Base-by-base conservation (phyloP, 2,329 filamentous ascomycete genomes). In the Colletotrichum gloeosporioides region DNA sequence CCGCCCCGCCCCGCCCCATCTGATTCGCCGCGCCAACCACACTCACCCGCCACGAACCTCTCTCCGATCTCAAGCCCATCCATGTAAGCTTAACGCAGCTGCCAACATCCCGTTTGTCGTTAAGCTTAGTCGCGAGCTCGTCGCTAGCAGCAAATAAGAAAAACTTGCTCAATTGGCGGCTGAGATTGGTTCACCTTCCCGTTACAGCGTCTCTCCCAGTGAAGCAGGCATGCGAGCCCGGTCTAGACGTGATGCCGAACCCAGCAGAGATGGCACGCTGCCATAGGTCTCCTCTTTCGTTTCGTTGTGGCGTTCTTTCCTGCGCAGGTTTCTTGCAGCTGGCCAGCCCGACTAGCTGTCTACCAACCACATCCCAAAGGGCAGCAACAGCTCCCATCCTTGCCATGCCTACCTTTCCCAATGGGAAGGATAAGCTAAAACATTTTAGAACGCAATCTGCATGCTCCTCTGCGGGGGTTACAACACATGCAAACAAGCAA, bases 111-210 rank as follows among this genome's bases (percentile, higher is more conserved):
- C 31, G 16, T 12, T 31, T 44, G 3, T 32, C 12, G 6, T 57
- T 39, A 27, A 34, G 29, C 68, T 31, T 29, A 7, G 57, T 13
- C 27, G 34, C 67, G 22, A 53, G 44, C 61, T 72, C 27, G 27
- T 55, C 27, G n/a, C 59, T 44, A 57, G 65, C n/a, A 44, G 18
- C 27, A 65, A 65, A 69, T 36, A 53, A 53, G n/a, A 22, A 53
- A 69, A 78, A 78, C 78, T 79, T 81, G 80, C 80, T 80, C 79
- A 80, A 78, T 79, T 79, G 77, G 77, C 73, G 73, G 34, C 69
- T 27, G 65, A 66, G n/a, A 77, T 77, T 77, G 77, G 77, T 9
- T 63, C 36, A 55, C 66, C 59, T 67, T 66, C 34, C 70, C 22
- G 25, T 64, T 57, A 53, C 69, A 67, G 65, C 36, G n/a, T 7